Conservation (phyloP, 306 rosid genomes). For the Styphnolobium japonicum region DNA sequence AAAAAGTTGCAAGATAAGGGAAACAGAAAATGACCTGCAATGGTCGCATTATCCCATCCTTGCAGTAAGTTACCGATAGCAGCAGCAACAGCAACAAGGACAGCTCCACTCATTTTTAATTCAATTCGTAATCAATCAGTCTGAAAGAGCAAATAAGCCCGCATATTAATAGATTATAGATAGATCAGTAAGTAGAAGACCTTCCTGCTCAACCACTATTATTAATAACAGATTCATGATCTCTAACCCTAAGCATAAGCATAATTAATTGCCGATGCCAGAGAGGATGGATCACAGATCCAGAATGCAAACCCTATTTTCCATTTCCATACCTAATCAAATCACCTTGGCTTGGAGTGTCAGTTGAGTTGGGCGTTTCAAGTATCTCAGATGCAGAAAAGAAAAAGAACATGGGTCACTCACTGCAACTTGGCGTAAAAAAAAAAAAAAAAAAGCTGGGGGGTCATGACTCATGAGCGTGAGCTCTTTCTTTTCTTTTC, state of each 20-base stretch:
- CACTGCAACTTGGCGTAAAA: slow-evolving; percentile 22
- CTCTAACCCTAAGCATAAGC: not conserved
- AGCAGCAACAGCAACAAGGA: slow-evolving; percentile 79
- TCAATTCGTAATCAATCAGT: slow-evolving; percentile 25
- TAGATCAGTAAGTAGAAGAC: not conserved
- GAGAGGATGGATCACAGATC: slow-evolving; percentile 1
- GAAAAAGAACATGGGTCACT: slow-evolving; percentile 21
- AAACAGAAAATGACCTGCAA: slow-evolving; percentile 50
- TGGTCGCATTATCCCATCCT: slow-evolving; percentile 96
- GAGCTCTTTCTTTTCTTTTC: not conserved
- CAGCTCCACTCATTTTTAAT: slow-evolving; percentile 67
- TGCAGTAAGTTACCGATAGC: slow-evolving; percentile 79
- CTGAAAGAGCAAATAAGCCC: slow-evolving; percentile 15
- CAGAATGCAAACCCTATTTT: slow-evolving; percentile 14
- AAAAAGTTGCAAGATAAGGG: not conserved
- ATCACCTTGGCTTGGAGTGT: slow-evolving; percentile 22
- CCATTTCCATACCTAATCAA: slow-evolving; percentile 1
- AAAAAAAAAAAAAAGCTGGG: too few species aligned
- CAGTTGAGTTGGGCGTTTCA: not conserved
- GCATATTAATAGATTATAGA: slow-evolving; percentile 19
- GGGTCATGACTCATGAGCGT: too few species aligned
- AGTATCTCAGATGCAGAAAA: slow-evolving; percentile 11
- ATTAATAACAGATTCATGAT: not conserved
- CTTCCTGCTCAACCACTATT: not conserved
- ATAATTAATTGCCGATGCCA: not conserved